Conservation (phyloP, 208 protist species). For the Zelonia costaricensis region DNA sequence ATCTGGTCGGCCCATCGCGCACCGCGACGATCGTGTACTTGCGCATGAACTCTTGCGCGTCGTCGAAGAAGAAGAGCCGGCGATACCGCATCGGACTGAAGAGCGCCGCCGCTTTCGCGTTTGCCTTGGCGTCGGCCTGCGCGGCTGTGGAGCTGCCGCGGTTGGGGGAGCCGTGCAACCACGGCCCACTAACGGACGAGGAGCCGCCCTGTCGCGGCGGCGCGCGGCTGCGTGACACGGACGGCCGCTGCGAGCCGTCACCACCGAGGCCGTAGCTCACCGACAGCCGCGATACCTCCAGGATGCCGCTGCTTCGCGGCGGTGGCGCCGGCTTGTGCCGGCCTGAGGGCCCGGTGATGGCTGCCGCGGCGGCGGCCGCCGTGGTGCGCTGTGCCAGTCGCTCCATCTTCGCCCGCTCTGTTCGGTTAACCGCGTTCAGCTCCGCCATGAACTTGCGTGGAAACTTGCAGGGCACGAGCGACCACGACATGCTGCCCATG, state of each 20-base stretch:
- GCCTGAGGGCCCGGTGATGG: no score
- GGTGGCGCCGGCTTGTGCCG: neutral
- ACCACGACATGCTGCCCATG: conserved; percentile 75
- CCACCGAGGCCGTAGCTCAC: neutral
- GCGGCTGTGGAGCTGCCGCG: neutral
- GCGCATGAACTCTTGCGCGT: conserved; percentile 66
- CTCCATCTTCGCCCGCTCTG: conserved; percentile 22
- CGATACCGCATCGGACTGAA: conserved; percentile 16
- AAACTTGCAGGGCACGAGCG: conserved; percentile 63
- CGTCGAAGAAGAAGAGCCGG: conserved; percentile 50
- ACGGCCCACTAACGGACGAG: conserved; percentile 2
- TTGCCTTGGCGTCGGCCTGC: neutral
- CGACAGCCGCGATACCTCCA: neutral
- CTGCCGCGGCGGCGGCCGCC: neutral
- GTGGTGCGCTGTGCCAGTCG: neutral
- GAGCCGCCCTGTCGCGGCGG: neutral
- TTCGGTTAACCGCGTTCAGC: conserved; percentile 31
- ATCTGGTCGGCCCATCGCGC: conserved; percentile 27
- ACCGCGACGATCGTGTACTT: conserved; percentile 75
- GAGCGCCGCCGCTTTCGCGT: conserved; percentile 10
- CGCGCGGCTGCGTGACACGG: neutral
- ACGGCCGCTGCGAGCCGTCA: neutral
- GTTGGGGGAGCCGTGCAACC: neutral
- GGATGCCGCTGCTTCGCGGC: conserved; percentile 6
- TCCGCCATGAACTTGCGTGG: conserved; percentile 40